Evolutionary conservation across 78 protist genomes (phyloP), one percentile per base, ranked within the genome.

Genomic region (Cavenderia fasciculata): DNA sequence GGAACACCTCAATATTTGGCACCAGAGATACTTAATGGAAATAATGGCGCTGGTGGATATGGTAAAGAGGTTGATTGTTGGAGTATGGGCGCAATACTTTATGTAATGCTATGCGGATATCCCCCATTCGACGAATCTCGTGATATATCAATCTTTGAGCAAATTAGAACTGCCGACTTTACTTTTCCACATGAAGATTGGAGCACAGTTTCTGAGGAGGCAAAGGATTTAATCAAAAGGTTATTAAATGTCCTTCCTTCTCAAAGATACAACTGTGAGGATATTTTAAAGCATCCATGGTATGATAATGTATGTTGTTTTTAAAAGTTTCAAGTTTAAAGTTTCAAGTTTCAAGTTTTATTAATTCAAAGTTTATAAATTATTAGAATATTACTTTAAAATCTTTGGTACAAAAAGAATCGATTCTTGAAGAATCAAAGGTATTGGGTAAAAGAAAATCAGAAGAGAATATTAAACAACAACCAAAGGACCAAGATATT

Each of bases 1-100:
- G 93, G 93, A 7, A 87, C 93, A 23, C 93, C 93, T 12, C 93
- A 87, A 54, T 87, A 87, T 47, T 43, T 75, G 0, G 92, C 86
- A 49, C 86, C 86, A 14, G 84, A 38, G n/a, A 59, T 70, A 33
- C 12, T 70, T n/a, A 79, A 62, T 38, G 74, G 76, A 7, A 40
- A 74, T 4, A 57, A 29, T 74, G 86, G 68, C n/a, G 33, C 27
- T 16, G 56, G 47, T 47, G 94, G 94, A 12, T 88, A 88, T 72
- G 82, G 89, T 56, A 75, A 75, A 40, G 87, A 72, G 18, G 94
- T 88, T 4, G 94, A 88, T 52, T 77, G 86, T 65, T 88, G 94
- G 94, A 72, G 86, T 69, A 52, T 88, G 94, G 94, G 94, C 19
- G 86, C 89, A 21, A 88, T 88, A 51, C 52, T 88, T n/a, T 88